Base-by-base conservation (phyloP, 176 grass and related monocot species). In the Aegilops tauschii region DNA sequence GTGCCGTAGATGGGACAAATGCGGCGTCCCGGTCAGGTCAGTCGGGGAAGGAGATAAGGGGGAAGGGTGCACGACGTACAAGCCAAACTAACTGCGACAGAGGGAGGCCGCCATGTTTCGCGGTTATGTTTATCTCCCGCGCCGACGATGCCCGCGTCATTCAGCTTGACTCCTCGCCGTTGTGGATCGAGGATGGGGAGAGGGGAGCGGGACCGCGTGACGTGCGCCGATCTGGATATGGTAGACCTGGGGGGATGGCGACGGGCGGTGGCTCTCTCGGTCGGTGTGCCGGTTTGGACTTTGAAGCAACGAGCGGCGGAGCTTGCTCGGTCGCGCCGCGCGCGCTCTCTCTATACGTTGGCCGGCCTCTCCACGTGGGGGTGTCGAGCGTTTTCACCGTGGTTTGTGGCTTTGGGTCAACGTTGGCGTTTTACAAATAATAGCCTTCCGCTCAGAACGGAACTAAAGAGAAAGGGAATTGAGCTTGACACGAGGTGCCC, bases 31-130 rank as follows among this genome's bases (percentile, higher is more conserved):
- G 50, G 78, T 82, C 77, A 25, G 50, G 78, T 82, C 77, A 25
- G 79, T 71, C 83, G 42, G 52, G 35, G 52, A 77, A 52, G 69
- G 67, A 12, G 88, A 86, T 77, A 82, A 85, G 77, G 21, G 65
- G 21, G 23, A 40, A 69, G 61, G 69, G 36, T n/a, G 20, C 82
- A 6, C 77, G 69, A 61, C 77, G 77, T 61, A 67, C 44, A 3
- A 81, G 9, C 2, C 44, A 18, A 85, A 13, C 82, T n/a, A 74
- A 65, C 79, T 47, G 79, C 45, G 70, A 27, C 20, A 61, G 76
- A 61, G 20, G 54, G 73, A 32, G 28, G 45, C 45, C 42, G 72
- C 72, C 23, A 30, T 32, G 73, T 32, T 54, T 54, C 16, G 73
- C 3, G 10, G 44, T 76, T 47, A 32, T 21, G 47, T 21, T 56